A percentile compares a stretch with the other conserved stretches of the same genome.
Evolutionary conservation across 257 asterid species (phyloP).

Genomic region (Solanum sitiens): DNA sequence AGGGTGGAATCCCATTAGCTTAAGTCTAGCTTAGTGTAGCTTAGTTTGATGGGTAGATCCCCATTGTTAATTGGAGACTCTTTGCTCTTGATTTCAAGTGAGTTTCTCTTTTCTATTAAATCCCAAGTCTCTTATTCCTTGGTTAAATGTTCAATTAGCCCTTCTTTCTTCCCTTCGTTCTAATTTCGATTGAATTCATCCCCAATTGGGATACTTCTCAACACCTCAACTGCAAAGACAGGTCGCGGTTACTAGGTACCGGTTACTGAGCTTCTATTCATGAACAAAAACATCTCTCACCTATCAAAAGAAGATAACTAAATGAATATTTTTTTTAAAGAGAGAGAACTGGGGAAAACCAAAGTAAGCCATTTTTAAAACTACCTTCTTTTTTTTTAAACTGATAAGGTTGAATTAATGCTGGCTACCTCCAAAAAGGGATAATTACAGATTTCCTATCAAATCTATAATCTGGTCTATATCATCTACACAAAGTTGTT

Average conservation of each 20-base stretch:
- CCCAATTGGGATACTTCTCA: background rate
- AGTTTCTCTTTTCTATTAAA: background rate
- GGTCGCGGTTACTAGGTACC: background rate
- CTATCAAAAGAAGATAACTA: background rate
- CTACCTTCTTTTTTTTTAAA: too few relatives aligned
- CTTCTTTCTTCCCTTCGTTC: background rate
- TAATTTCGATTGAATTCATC: background rate
- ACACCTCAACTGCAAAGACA: background rate
- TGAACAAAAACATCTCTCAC: background rate
- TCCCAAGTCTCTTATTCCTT: background rate
- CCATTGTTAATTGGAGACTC: background rate
- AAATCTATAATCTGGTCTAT: background rate
- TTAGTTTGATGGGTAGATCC: background rate
- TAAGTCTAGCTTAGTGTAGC: background rate
- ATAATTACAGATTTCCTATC: background rate
- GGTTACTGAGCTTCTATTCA: background rate
- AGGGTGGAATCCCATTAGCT: background rate
- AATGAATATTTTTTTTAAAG: background rate
- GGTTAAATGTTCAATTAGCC: background rate
- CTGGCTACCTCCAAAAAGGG: background rate
- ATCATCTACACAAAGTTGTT: background rate
- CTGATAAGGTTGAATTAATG: background rate
- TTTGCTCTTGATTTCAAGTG: background rate
- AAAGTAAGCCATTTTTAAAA: background rate
- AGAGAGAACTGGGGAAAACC: background rate